Percentiles rank a stretch among this genome's conserved stretches.
Conservation (phyloP, 2,329 filamentous ascomycete species). For the Huntiella abstrusa region DNA sequence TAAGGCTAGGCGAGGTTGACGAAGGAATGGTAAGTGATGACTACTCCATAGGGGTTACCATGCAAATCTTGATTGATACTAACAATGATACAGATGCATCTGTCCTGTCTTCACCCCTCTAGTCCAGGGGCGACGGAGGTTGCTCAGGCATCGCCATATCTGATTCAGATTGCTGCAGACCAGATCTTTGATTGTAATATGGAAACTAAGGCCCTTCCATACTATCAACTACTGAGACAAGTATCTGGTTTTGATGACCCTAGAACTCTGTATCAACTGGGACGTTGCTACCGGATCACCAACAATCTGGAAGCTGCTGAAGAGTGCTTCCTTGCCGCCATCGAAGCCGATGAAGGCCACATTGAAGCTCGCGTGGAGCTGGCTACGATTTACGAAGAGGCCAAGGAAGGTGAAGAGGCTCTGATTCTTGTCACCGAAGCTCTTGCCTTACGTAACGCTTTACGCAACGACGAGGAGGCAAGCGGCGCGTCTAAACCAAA, state of each 20-base stretch:
- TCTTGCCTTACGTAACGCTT: conserved; percentile 39
- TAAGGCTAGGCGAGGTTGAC: conserved; percentile 45
- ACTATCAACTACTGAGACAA: conserved; percentile 35
- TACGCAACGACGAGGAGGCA: conserved; percentile 39
- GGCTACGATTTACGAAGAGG: conserved; percentile 66
- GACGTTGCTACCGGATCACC: conserved; percentile 48
- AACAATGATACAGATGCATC: conserved; percentile 25
- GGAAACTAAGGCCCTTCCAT: conserved; percentile 28
- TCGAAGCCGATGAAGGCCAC: conserved; percentile 50
- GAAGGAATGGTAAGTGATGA: conserved; percentile 51
- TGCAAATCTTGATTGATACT: conserved; percentile 7
- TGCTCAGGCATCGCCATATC: conserved; percentile 46
- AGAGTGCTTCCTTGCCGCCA: conserved; percentile 55
- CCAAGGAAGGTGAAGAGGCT: conserved; percentile 55
- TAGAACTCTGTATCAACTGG: conserved; percentile 34
- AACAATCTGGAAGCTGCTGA: conserved; percentile 51
- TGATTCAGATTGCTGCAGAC: conserved; percentile 50
- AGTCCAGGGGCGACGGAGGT: conserved; percentile 13
- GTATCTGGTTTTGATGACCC: conserved; percentile 31
- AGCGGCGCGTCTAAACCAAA: conserved; percentile 54
- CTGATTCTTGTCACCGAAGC: conserved; percentile 61
- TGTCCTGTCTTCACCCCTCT: conserved; percentile 50
- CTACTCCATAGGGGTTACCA: neutral
- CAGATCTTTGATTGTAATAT: conserved; percentile 24
- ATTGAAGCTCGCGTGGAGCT: conserved; percentile 63